Evolutionary conservation across 2,329 filamentous ascomycete species (phyloP).

Genomic region (Diaporthe velutina): DNA sequence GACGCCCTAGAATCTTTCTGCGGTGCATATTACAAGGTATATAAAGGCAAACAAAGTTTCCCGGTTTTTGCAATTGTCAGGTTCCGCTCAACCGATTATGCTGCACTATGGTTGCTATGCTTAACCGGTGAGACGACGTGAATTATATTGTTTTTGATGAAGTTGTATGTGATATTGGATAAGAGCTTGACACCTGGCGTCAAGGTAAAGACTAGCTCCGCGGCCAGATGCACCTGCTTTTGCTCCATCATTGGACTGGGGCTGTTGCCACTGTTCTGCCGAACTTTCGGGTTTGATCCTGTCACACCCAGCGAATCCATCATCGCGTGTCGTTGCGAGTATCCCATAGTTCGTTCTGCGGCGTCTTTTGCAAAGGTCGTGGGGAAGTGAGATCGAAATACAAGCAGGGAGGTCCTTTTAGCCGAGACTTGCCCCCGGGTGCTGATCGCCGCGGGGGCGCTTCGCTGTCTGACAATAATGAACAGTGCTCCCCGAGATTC

Average conservation of each 20-base stretch:
- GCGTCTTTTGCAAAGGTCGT: neutral
- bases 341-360: neutral
- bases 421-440: conserved; percentile 10
- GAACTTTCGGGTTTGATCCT: neutral
- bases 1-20: too few species aligned
- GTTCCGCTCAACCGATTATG: conserved; percentile 6
- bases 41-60: neutral
- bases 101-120: neutral
- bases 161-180: neutral
- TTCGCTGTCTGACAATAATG: neutral
- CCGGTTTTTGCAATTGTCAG: neutral
- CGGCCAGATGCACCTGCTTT: neutral
- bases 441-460: neutral
- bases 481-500: neutral
- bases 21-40: conserved; percentile 3
- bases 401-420: neutral
- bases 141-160: neutral
- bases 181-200: neutral
- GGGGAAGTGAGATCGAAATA: neutral
- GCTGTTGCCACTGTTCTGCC: neutral
- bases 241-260: neutral
- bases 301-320: neutral
- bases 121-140: neutral
- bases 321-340: neutral
- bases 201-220: neutral